Conservation (phyloP, 495 filamentous ascomycete species). For the Daldinia bambusicola region DNA sequence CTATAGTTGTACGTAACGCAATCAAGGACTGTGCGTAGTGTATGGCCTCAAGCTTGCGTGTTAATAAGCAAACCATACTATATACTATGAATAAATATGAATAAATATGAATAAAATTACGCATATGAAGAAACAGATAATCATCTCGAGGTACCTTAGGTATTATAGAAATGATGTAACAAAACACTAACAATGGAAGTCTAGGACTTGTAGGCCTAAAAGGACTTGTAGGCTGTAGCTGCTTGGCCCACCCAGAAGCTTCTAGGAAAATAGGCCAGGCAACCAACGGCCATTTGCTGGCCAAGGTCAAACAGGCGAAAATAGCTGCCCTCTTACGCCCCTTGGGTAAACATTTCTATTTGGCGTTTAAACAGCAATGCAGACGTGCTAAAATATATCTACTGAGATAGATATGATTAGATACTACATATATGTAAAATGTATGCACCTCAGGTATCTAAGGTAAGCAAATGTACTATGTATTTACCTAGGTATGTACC, state of each 20-base stretch:
- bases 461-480: too few species aligned
- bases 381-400: too few species aligned
- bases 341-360: background rate
- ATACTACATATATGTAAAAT: too few species aligned
- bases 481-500: too few species aligned
- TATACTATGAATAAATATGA: too few species aligned
- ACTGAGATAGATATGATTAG: too few species aligned
- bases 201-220: background rate
- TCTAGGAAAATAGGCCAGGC: conserved; percentile 9
- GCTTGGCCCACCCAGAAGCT: conserved; percentile 8
- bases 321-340: background rate
- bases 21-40: background rate
- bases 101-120: background rate
- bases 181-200: background rate
- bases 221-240: too few species aligned
- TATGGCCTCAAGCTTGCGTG: background rate
- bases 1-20: background rate
- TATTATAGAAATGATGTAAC: background rate
- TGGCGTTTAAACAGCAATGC: background rate
- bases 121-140: background rate
- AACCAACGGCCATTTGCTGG: conserved; percentile 11
- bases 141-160: background rate
- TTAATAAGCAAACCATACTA: background rate
- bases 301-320: background rate
- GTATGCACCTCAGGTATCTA: too few species aligned